Evolutionary conservation across 371 early-diverging fungal species (phyloP).

Genomic region (Mucor ambiguus): DNA sequence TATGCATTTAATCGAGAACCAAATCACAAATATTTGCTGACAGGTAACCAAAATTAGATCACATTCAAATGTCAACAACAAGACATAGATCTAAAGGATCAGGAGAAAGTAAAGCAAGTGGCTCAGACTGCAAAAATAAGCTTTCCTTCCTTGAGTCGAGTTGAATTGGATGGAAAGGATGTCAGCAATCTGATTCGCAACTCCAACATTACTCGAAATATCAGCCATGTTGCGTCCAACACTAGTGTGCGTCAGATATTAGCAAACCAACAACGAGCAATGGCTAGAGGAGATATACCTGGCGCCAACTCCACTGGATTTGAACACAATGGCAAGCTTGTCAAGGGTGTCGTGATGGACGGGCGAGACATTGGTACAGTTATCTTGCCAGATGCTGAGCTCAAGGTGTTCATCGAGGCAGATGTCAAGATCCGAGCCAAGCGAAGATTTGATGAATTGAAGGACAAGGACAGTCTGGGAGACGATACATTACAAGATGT

Average conservation of each 20-base stretch:
- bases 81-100: constrained; percentile 36
- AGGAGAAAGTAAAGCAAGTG: constrained; percentile 31
- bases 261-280: constrained; percentile 60
- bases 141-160: constrained; percentile 38
- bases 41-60: constrained; percentile 34
- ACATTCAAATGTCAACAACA: constrained; percentile 57
- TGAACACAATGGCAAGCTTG: constrained; percentile 9
- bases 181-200: constrained; percentile 72
- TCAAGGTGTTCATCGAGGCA: constrained; percentile 89
- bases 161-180: constrained; percentile 67
- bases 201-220: constrained; percentile 63
- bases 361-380: constrained; percentile 94
- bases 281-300: constrained; percentile 30
- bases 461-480: constrained; percentile 13
- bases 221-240: constrained; percentile 73
- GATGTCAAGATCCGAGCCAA: constrained; percentile 75
- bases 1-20: not conserved
- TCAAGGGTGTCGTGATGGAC: constrained; percentile 87
- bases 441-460: constrained; percentile 73
- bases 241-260: constrained; percentile 65
- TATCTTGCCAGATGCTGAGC: constrained; percentile 87
- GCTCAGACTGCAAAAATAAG: constrained; percentile 27
- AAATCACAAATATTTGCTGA: not conserved
- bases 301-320: constrained; percentile 29
- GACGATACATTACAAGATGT: constrained; percentile 57